Evolutionary conservation across 306 rosid species (phyloP), one percentile per base, ranked within the genome.

Genomic region (Styphnolobium japonicum): DNA sequence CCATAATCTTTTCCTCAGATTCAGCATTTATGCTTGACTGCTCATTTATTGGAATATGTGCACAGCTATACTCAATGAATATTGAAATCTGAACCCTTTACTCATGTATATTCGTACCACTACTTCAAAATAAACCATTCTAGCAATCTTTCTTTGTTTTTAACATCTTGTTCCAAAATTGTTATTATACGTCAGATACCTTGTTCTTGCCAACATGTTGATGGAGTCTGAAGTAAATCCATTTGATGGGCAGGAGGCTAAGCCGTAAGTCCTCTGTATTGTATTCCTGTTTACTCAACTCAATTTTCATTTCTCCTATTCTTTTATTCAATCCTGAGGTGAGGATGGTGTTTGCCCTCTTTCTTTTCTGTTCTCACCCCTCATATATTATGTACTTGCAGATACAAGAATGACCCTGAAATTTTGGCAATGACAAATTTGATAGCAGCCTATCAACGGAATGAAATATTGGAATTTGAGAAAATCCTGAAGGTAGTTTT

Each of bases 341-440:
- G 58, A 55, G 56, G 74, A 62, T 77, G 67, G 34, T 56, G 21
- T 57, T 52, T 57, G 8, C 15, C 40, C 81, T 29, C 11, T 25
- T 64, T 70, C 52, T 21, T 21, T 42, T 21, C 75, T 61, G 42
- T 36, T 51, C 77, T 68, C 49, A 49, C 63, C 29, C 14, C 11
- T 73, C 69, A 75, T 80, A 49, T 70, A 77, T 69, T 69, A 63
- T 81, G 61, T 39, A 78, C n/a, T 53, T 80, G 58, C 90, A 91
- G 98, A 76, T 95, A 95, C 84, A 92, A 95, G 92, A 95, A 91
- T 80, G 98, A 95, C 78, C 97, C 98, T 33, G 98, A 95, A 86
- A 95, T 95, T 85, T 86, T 95, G 88, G 98, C 97, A 10, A 95
- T 95, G 98, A 95, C 98, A 85, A 95, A 95, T 85, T 89, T 95